Evolutionary conservation across 192 early-diverging fungal species (phyloP).

Genomic region (Endogone sp.): DNA sequence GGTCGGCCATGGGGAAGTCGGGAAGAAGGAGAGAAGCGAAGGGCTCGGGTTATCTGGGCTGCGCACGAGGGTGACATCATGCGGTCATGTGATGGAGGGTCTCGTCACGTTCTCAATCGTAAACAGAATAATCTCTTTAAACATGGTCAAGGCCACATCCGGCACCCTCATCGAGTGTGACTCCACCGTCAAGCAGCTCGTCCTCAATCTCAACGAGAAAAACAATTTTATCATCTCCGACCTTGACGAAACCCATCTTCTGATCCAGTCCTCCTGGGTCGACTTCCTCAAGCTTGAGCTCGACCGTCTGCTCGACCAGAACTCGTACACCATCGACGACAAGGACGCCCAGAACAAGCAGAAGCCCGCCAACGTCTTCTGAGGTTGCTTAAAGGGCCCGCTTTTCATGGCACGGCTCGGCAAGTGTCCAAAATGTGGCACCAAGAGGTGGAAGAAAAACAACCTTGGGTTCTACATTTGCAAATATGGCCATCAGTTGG

Average conservation of each 20-base stretch:
- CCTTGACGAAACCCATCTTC: slow-evolving; percentile 77
- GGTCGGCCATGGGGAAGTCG: no score
- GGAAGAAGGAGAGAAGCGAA: slow-evolving; percentile 7
- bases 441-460: slow-evolving; percentile 11
- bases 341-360: slow-evolving; percentile 12
- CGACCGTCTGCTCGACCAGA: slow-evolving; percentile 71
- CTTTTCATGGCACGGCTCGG: background rate
- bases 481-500: slow-evolving; percentile 31
- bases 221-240: slow-evolving; percentile 77
- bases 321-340: slow-evolving; percentile 53
- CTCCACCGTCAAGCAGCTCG: slow-evolving; percentile 70
- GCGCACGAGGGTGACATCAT: slow-evolving; percentile 2
- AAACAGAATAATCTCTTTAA: slow-evolving; percentile 1
- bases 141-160: slow-evolving; percentile 36
- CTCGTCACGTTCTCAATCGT: no score
- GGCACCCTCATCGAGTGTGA: slow-evolving; percentile 66
- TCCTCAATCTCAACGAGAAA: slow-evolving; percentile 64
- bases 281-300: slow-evolving; percentile 54
- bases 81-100: no score
- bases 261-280: slow-evolving; percentile 61
- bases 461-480: slow-evolving; percentile 17
- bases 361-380: background rate
- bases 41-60: no score
- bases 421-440: slow-evolving; percentile 19
- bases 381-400: no score